Conservation (phyloP, 768 basidiomycete species). For the Mycena floridula region DNA sequence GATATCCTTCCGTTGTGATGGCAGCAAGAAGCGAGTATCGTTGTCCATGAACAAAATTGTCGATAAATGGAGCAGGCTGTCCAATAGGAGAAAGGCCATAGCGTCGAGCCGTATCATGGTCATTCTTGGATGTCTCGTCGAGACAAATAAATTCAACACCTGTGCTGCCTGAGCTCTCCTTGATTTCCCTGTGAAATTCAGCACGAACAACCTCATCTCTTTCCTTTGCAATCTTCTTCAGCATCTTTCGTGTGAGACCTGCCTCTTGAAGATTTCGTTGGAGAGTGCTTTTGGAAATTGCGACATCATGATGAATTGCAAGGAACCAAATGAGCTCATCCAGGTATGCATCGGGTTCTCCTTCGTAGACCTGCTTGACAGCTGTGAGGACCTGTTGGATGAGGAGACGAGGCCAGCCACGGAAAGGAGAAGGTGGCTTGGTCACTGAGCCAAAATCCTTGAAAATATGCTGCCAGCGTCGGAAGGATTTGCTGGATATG, state of each 20-base stretch:
- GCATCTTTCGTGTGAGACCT: constrained; percentile 11
- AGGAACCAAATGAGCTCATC: constrained; percentile 10
- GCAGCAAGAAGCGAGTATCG: constrained; percentile 28
- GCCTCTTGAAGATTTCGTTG: constrained; percentile 6
- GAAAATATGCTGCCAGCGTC: neutral
- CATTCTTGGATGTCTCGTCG: constrained; percentile 27
- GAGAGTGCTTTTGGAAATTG: constrained; percentile 10
- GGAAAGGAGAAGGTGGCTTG: constrained; percentile 4
- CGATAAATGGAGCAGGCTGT: constrained; percentile 12
- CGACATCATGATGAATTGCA: constrained; percentile 8
- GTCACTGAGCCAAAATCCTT: constrained; percentile 1
- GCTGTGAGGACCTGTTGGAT: constrained; percentile 3
- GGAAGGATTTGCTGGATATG: neutral
- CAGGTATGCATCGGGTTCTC: constrained; percentile 6
- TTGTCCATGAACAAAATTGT: constrained; percentile 20
- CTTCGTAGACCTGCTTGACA: constrained; percentile 2
- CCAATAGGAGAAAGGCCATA: constrained; percentile 23
- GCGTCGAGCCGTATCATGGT: constrained; percentile 15
- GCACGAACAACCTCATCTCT: constrained; percentile 7
- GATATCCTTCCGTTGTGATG: constrained; percentile 26
- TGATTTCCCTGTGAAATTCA: constrained; percentile 5
- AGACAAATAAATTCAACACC: constrained; percentile 9
- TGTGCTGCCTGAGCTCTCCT: constrained; percentile 3
- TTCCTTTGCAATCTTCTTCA: constrained; percentile 10
- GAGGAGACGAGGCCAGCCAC: constrained; percentile 2